phyloP scores from a whole-genome alignment of 441 rosid species.

The Macaranga tanarius region DNA sequence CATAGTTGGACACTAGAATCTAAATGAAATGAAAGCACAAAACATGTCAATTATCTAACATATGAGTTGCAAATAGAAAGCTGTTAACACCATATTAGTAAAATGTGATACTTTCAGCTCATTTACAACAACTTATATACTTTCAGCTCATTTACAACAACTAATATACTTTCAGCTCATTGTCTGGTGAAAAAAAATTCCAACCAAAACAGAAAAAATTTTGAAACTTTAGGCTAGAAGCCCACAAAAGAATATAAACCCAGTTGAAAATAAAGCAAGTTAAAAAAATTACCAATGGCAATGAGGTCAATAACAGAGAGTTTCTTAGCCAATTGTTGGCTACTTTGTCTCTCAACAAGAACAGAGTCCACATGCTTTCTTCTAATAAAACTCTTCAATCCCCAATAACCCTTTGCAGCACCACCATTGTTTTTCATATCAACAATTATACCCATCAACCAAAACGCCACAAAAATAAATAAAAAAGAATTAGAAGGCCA shows the following conservation, averaged over 20 bases:
- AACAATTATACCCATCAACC: constrained; percentile 43
- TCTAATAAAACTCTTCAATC: constrained; percentile 58
- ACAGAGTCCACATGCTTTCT: constrained; percentile 89
- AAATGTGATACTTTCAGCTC: too few relatives aligned
- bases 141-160: too few relatives aligned
- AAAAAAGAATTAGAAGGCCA: too few relatives aligned
- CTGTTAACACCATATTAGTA: background rate
- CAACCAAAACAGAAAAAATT: background rate
- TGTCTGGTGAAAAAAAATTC: too few relatives aligned
- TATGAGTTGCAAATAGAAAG: too few relatives aligned
- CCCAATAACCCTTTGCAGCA: constrained; percentile 25
- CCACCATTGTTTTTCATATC: constrained; percentile 47
- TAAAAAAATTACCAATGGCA: constrained; percentile 63
- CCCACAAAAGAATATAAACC: background rate
- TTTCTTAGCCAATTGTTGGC: constrained; percentile 67
- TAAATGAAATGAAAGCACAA: background rate
- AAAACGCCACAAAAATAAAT: background rate
- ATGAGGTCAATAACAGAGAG: constrained; percentile 70
- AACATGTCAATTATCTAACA: background rate
- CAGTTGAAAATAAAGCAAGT: background rate
- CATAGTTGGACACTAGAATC: background rate
- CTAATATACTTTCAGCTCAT: too few relatives aligned
- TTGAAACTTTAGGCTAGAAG: background rate
- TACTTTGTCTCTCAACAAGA: constrained; percentile 23
- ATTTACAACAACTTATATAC: too few relatives aligned